Percentiles rank a stretch among this genome's conserved stretches.
phyloP scores from a whole-genome alignment of 805 yeast species.

The Candida railenensis region DNA sequence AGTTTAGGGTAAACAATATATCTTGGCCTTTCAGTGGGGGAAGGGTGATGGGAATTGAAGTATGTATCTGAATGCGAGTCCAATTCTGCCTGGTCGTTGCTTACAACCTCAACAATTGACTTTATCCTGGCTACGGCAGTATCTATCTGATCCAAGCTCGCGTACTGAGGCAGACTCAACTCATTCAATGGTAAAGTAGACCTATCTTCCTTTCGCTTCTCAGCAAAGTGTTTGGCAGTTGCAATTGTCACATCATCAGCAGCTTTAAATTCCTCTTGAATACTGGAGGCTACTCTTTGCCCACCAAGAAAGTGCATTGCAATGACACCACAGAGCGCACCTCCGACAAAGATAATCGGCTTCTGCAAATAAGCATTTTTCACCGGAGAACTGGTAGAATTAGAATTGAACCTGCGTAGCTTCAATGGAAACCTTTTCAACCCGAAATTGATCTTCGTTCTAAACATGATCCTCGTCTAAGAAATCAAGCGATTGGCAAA shows the following conservation, averaged over 20 bases:
- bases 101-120: slow-evolving; percentile 12
- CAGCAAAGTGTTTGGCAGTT: background rate
- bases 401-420: background rate
- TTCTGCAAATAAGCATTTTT: background rate
- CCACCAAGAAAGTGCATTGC: background rate
- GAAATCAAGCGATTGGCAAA: too few species aligned
- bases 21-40: slow-evolving; percentile 24
- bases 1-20: slow-evolving; percentile 60
- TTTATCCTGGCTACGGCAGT: slow-evolving; percentile 21
- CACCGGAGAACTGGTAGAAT: background rate
- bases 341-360: background rate
- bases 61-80: slow-evolving; percentile 31
- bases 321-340: background rate
- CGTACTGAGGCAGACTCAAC: slow-evolving; percentile 22
- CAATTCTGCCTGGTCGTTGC: slow-evolving; percentile 18
- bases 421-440: background rate
- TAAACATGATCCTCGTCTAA: background rate
- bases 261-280: background rate
- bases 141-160: slow-evolving; percentile 16
- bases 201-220: background rate
- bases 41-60: slow-evolving; percentile 34
- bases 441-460: background rate
- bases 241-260: background rate
- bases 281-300: background rate
- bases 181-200: slow-evolving; percentile 14